Conservation (phyloP, 208 protist genomes). For the Wallacemonas rigidus region DNA sequence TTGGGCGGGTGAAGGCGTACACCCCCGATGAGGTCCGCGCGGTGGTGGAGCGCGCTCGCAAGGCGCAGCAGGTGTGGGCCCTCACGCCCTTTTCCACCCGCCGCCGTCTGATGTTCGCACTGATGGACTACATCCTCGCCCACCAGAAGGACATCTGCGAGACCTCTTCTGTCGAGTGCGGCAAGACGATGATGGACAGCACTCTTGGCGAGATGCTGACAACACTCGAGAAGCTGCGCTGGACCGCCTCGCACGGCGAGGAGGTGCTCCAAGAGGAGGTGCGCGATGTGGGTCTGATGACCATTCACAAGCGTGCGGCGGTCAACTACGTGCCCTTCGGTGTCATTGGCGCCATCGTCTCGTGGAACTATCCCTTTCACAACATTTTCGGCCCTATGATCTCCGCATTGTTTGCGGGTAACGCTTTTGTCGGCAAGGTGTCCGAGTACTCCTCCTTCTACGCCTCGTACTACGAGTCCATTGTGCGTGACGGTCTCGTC, state of each 20-base stretch:
- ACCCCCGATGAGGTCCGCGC: slow-evolving; percentile 71
- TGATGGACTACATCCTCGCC: slow-evolving; percentile 88
- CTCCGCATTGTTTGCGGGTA: slow-evolving; percentile 94
- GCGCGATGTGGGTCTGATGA: slow-evolving; percentile 84
- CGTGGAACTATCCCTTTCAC: slow-evolving; percentile 97
- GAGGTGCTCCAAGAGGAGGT: slow-evolving; percentile 81
- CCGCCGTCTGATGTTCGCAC: slow-evolving; percentile 77
- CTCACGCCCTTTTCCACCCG: slow-evolving; percentile 87
- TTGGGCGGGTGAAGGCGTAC: slow-evolving; percentile 75
- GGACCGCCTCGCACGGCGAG: slow-evolving; percentile 82
- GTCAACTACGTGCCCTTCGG: slow-evolving; percentile 90
- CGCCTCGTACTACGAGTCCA: slow-evolving; percentile 90
- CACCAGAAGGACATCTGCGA: slow-evolving; percentile 86
- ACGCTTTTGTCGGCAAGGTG: slow-evolving; percentile 94
- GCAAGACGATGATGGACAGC: slow-evolving; percentile 93
- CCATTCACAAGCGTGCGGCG: slow-evolving; percentile 85
- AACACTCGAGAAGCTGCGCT: slow-evolving; percentile 93
- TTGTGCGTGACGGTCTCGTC: slow-evolving; percentile 86
- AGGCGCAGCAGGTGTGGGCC: slow-evolving; percentile 80
- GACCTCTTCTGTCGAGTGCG: slow-evolving; percentile 87
- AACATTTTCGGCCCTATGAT: slow-evolving; percentile 95
- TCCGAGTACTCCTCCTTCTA: slow-evolving; percentile 94
- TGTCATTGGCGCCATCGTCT: slow-evolving; percentile 92
- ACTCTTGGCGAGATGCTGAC: slow-evolving; percentile 90
- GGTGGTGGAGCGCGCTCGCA: slow-evolving; percentile 63